Percentiles rank a stretch among this genome's conserved stretches.
Evolutionary conservation across 257 asterid species (phyloP).

Genomic region (Solanum bulbocastanum): DNA sequence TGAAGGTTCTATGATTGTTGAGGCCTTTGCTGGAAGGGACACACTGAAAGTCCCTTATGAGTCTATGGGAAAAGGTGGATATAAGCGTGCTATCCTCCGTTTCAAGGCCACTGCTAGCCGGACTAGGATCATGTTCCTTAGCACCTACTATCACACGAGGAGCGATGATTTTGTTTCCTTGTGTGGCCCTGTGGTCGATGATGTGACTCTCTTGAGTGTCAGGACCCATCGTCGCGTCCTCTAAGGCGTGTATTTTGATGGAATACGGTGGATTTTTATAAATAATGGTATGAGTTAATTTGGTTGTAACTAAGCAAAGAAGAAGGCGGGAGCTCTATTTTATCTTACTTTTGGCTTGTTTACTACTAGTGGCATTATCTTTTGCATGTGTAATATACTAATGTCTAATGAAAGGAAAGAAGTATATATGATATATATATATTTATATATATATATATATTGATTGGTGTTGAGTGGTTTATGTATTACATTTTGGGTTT

Average conservation of each 20-base stretch:
- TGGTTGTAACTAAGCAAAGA: background rate
- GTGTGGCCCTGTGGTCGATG: constrained; percentile 90
- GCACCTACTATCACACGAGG: constrained; percentile 86
- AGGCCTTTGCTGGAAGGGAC: constrained; percentile 77
- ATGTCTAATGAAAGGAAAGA: background rate
- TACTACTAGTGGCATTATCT: background rate
- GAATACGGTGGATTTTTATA: background rate
- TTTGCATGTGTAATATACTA: background rate
- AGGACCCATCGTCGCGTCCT: constrained; percentile 42
- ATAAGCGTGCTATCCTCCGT: constrained; percentile 58
- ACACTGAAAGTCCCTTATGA: constrained; percentile 69
- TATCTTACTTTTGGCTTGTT: background rate
- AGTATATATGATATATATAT: background rate
- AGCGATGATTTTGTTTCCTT: constrained; percentile 82
- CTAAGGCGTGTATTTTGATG: constrained; percentile 6
- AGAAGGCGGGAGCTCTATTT: background rate
- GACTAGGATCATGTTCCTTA: constrained; percentile 71
- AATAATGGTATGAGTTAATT: background rate
- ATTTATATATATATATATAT: background rate
- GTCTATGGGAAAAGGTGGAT: constrained; percentile 90
- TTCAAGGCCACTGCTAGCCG: constrained; percentile 51
- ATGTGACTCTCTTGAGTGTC: constrained; percentile 62
- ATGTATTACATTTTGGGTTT: background rate
- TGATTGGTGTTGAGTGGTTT: background rate
- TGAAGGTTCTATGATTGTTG: constrained; percentile 84